Base-by-base conservation (phyloP, 495 filamentous ascomycete genomes). In the Hyaloscypha hepaticicola region DNA sequence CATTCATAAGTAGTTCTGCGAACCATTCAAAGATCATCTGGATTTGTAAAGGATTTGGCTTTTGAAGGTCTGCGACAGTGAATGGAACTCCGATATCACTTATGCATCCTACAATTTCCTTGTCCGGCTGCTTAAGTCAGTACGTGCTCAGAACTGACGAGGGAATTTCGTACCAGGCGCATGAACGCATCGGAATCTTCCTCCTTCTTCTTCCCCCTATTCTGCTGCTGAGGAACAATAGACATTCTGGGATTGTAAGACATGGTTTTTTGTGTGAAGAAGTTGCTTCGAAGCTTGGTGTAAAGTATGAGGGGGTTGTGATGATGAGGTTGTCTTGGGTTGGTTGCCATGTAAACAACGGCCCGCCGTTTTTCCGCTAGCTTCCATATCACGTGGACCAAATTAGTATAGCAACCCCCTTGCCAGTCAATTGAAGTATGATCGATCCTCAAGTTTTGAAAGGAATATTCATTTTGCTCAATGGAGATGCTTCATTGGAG, bases 21-120 rank as follows among this genome's bases (percentile, higher is more conserved):
- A 98, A 96, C 90, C 91, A 96, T 83, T 99, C 95, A 65, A 97
- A 93, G 34, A 99, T 90, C 82, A 92, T 90, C 76, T 98, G 96
- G 55, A 96, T 93, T 69, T 96, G 91, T 61, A 92, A 86, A 12
- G 96, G 88, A 69, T 96, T 95, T 5, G 95, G 95, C 72, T 96
- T 98, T 65, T 92, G 86, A 38, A 99, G 83, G 77, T 99, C 95
- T 66, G 90, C 88, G n/a, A 89, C 78, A 1, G 85, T 88, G 75
- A 97, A 97, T 4, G 85, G 84, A 58, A 99, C 90, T 52, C 93
- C 93, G 61, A 98, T 95, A 73, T 98, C 95, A 76, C 87, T 93
- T 79, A 99, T 96, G 76, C 95, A 99, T 72, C 90, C 92, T 70
- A 93, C 92, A 60, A 99, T 97, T 74, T 98, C 95, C 69, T 83